A percentile compares a stretch with the other conserved stretches of the same genome.
Evolutionary conservation across 768 basidiomycete species (phyloP).

Genomic region (Kwoniella sp.): DNA sequence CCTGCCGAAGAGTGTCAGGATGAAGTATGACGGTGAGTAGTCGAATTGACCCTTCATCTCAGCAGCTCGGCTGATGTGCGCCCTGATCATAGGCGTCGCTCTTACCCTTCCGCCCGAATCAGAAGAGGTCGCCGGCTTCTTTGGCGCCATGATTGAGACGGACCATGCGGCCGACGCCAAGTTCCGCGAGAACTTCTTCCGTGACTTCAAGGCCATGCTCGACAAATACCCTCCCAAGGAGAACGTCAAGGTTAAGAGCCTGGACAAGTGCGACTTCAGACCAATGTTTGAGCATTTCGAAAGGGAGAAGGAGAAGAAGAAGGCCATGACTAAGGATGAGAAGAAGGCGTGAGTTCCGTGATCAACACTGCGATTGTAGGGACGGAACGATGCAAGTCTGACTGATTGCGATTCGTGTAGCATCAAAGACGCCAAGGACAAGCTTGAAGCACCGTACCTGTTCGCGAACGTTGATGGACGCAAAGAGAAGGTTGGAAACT

Average conservation of each 20-base stretch:
- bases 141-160: constrained; percentile 83
- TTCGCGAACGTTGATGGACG: constrained; percentile 88
- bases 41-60: background rate
- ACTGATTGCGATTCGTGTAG: constrained; percentile 10
- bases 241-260: constrained; percentile 66
- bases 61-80: background rate
- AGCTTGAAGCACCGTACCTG: constrained; percentile 75
- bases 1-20: constrained; percentile 74
- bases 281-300: constrained; percentile 93
- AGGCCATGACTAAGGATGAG: constrained; percentile 72
- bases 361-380: background rate
- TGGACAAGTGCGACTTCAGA: constrained; percentile 84
- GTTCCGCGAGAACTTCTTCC: constrained; percentile 94
- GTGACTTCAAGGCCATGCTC: constrained; percentile 75
- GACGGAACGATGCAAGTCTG: constrained; percentile 1
- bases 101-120: constrained; percentile 76
- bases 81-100: constrained; percentile 62
- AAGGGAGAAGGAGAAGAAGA: constrained; percentile 86
- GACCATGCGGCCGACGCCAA: constrained; percentile 81
- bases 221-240: constrained; percentile 74
- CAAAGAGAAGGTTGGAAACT: constrained; percentile 97
- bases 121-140: constrained; percentile 97
- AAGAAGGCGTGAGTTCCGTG: constrained; percentile 67
- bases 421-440: constrained; percentile 77
- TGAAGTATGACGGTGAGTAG: constrained; percentile 84